Evolutionary conservation across 108 stramenopile species (phyloP), one percentile per base, ranked within the genome.

Genomic region (Fistulifera pelliculosa): DNA sequence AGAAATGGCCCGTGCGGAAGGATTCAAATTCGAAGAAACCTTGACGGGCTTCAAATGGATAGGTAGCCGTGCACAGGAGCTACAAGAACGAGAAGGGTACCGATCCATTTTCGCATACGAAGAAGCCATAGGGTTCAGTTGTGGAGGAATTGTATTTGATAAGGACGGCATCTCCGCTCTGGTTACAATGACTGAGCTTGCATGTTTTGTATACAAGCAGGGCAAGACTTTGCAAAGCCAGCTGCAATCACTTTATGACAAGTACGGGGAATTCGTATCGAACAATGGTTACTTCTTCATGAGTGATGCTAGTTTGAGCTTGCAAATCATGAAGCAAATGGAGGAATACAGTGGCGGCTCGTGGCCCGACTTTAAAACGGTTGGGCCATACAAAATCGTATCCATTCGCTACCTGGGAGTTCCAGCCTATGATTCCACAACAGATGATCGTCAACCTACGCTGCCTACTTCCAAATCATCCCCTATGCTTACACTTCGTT

Each of bases 1-100:
- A 10, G 78, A 79, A 14, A 90, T 97, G 10, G 96, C 83, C 11
- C 57, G 77, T 12, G 64, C 38, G 28, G 93, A 99, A 61, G 95
- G 95, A 12, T 94, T 97, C 52, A 70, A 62, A 21, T 94, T 93
- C 66, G 93, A 93, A 58, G 96, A 96, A 54, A 97, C 96, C 17
- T 66, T 97, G 49, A 95, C 98, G 0, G 98, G 98, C 2, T 96
- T 95, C 70, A 97, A 96, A 65, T 96, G 94, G 94, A 94, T 97
- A 58, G 94, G 90, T 19, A 77, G 75, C 25, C 74, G 83, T 40
- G 66, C 81, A 5, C 48, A 73, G 0, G 66, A 72, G 28, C 71
- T 95, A 31, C 60, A 50, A 18, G 48, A 71, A 54, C 39, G 35
- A 14, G 73, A 89, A 56, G 91, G 90, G 41, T 87, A 89, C 47